These are phyloP conservation scores for Yueomyces sp. DNA, from an alignment of 1,139 yeast genomes.

Conservation along the genomic window DNA sequence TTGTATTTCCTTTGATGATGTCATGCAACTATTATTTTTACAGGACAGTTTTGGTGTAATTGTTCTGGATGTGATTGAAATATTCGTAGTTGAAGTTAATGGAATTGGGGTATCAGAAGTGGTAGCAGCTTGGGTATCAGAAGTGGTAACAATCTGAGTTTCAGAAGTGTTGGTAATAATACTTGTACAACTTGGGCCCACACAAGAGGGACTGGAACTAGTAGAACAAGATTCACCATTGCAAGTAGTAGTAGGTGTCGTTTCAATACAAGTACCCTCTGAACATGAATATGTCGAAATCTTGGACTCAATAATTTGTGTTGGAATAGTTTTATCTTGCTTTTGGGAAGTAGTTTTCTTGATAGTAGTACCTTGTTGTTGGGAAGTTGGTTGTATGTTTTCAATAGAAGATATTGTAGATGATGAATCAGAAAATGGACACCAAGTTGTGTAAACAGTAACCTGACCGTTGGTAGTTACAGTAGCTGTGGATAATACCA, in stretches of 20 bases:
- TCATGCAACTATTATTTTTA: neutral
- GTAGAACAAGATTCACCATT: neutral
- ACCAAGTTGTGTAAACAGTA: conserved; percentile 38
- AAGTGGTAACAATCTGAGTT: neutral
- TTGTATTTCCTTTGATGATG: neutral
- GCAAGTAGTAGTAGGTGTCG: neutral
- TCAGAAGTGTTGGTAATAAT: neutral
- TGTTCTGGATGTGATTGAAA: neutral
- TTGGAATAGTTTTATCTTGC: no score
- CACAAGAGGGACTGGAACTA: neutral
- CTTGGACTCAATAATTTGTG: no score
- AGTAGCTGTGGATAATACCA: conserved; percentile 25
- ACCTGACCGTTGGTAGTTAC: conserved; percentile 31
- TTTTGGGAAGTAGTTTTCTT: no score
- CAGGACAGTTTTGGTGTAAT: neutral
- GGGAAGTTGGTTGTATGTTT: neutral
- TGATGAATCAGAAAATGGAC: conserved; percentile 24
- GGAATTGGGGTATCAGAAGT: neutral
- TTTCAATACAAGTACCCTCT: no score
- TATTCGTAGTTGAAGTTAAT: neutral
- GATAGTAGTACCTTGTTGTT: neutral
- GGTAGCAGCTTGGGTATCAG: neutral
- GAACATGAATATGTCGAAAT: no score
- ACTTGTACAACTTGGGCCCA: neutral
- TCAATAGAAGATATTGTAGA: neutral